phyloP scores from a whole-genome alignment of 495 filamentous ascomycete species.

The Tuber microsphaerosporum region DNA sequence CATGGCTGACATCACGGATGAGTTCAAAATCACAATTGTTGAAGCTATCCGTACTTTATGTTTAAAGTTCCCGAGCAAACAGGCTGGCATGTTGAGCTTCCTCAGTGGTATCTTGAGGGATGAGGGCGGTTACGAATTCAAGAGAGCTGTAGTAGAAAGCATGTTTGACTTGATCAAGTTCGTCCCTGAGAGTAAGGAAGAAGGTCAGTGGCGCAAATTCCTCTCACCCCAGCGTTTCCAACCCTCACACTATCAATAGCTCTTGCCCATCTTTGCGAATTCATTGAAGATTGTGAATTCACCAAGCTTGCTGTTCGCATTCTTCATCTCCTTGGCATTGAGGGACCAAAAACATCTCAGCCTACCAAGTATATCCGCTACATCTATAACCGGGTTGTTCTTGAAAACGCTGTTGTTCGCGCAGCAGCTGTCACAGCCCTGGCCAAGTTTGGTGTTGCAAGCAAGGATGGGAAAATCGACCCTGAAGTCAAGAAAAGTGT shows the following conservation, averaged over 20 bases:
- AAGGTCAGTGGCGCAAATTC: constrained; percentile 49
- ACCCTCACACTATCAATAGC: constrained; percentile 46
- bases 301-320: constrained; percentile 96
- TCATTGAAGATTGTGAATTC: constrained; percentile 99
- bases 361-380: constrained; percentile 99
- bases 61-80: constrained; percentile 96
- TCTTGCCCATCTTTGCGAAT: constrained; percentile 92
- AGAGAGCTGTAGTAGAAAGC: constrained; percentile 94
- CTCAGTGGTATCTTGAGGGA: constrained; percentile 89
- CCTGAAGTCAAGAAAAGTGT: constrained; percentile 94
- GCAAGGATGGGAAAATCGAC: constrained; percentile 61
- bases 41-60: constrained; percentile 94
- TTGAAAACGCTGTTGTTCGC: constrained; percentile 93
- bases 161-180: constrained; percentile 99
- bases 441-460: constrained; percentile 94
- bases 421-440: constrained; percentile 92
- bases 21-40: constrained; percentile 99
- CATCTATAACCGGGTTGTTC: constrained; percentile 96
- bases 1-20: constrained; percentile 96
- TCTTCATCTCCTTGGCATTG: constrained; percentile 82
- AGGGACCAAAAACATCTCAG: constrained; percentile 90
- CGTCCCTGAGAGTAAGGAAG: constrained; percentile 94
- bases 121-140: constrained; percentile 97
- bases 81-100: constrained; percentile 95
- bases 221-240: constrained; percentile 7